Evolutionary conservation across 2,329 filamentous ascomycete genomes (phyloP), one percentile per base, ranked within the genome.

Genomic region (Alternaria atra): DNA sequence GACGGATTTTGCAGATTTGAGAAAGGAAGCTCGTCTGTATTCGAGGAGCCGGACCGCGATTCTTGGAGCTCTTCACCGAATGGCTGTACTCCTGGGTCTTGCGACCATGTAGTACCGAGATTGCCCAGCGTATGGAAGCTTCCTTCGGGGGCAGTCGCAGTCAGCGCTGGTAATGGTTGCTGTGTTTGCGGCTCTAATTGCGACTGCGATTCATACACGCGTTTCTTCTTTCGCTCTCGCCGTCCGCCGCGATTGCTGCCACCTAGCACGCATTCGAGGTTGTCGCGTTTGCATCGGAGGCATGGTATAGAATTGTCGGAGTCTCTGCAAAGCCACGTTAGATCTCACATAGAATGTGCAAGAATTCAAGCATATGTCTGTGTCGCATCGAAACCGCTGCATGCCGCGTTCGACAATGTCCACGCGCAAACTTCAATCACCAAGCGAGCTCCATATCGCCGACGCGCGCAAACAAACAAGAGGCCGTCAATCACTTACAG

Each of bases 241-340:
- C 85, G 81, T 13, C 86, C 86, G 46, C 86, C 86, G 55, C 86
- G 83, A 69, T 88, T 88, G 48, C 85, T 87, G 44, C 84, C 84
- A 7, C 85, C 86, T 20, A 88, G 81, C 10, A 88, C 81, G 71
- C 86, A 89, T 61, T 88, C 85, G 53, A 85, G 84, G 58, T 82
- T 80, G 64, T 87, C 85, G 66, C 84, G 83, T 63, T 85, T 82
- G 75, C 86, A 89, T 55, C 86, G 80, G 52, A 85, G 82, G 66
- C 86, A 89, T 27, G 86, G 86, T 29, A 80, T 83, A 71, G 73
- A 82, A 74, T 72, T 83, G 75, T 78, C 80, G 74, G 75, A 84
- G 77, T 80, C 84, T 78, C 77, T 79, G 56, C 35, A 57, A 40
- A 17, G 20, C 43, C 27, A 23, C 42, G 55, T 53, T 25, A 60